These are phyloP conservation scores for Neopestalotiopsis rosae DNA, from an alignment of 2,329 filamentous ascomycete species.

Conservation along the genomic window DNA sequence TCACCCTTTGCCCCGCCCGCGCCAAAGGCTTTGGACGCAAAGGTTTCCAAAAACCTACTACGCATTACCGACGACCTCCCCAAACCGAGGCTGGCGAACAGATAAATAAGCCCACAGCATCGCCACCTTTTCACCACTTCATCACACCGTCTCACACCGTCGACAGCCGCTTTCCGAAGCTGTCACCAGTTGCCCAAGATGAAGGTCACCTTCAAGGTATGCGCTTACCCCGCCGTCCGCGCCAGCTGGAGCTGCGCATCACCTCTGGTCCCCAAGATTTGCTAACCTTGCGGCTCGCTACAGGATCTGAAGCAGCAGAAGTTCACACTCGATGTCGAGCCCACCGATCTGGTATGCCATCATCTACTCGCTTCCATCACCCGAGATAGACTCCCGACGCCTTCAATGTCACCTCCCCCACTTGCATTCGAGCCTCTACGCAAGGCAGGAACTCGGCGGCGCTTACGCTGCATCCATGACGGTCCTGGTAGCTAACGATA, in stretches of 20 bases:
- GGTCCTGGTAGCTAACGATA: slow-evolving; percentile 25
- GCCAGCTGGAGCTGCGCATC: background rate
- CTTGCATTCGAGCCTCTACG: background rate
- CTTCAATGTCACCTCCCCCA: slow-evolving; percentile 18
- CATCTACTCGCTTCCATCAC: slow-evolving; percentile 28
- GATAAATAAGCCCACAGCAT: too few species aligned
- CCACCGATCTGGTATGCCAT: slow-evolving; percentile 81
- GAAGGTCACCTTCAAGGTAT: slow-evolving; percentile 73
- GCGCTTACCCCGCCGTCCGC: slow-evolving; percentile 25
- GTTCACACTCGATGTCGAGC: slow-evolving; percentile 94
- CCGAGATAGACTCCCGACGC: background rate
- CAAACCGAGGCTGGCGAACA: too few species aligned
- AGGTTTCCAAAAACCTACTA: too few species aligned
- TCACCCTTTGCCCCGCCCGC: too few species aligned
- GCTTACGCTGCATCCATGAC: background rate
- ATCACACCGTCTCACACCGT: background rate
- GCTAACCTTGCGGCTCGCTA: slow-evolving; percentile 24
- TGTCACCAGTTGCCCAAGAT: slow-evolving; percentile 48
- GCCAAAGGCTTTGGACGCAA: too few species aligned
- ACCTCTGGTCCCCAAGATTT: slow-evolving; percentile 10
- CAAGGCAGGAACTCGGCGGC: background rate
- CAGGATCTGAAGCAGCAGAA: slow-evolving; percentile 99
- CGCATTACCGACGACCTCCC: too few species aligned
- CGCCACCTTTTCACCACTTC: background rate
- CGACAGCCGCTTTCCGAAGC: slow-evolving; percentile 1